Percentiles rank a stretch among this genome's conserved stretches.
Conservation (phyloP, 768 basidiomycete genomes). For the Suillus paluster region DNA sequence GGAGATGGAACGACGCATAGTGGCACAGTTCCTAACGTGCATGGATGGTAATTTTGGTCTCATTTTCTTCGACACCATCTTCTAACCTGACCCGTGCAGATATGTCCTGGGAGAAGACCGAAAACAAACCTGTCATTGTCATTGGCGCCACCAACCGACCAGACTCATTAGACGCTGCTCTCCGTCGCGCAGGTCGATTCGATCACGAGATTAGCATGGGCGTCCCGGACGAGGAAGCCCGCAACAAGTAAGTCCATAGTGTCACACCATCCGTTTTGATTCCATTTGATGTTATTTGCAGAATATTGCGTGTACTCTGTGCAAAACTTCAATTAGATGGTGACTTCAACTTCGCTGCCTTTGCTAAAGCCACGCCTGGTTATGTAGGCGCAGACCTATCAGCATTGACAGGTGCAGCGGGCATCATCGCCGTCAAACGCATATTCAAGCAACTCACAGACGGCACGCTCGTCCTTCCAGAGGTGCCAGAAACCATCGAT, state of each 20-base stretch:
- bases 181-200: constrained; percentile 92
- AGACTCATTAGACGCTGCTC: constrained; percentile 91
- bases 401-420: constrained; percentile 90
- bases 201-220: constrained; percentile 99
- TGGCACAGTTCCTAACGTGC: constrained; percentile 96
- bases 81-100: constrained; percentile 53
- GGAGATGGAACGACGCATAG: constrained; percentile 97
- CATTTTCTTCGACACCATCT: neutral
- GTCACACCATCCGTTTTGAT: neutral
- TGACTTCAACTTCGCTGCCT: constrained; percentile 80
- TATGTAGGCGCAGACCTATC: constrained; percentile 96
- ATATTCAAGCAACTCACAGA: constrained; percentile 86
- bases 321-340: constrained; percentile 84
- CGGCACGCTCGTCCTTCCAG: constrained; percentile 61
- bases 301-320: constrained; percentile 87
- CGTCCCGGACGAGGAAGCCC: constrained; percentile 89
- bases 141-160: constrained; percentile 97
- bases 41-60: constrained; percentile 81
- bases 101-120: constrained; percentile 93
- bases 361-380: constrained; percentile 95
- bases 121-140: constrained; percentile 90
- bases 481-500: constrained; percentile 27
- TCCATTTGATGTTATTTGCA: constrained; percentile 32
- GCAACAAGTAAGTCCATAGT: constrained; percentile 72
- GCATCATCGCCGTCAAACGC: constrained; percentile 94